A percentile compares a stretch with the other conserved stretches of the same genome.
Conservation (phyloP, 257 asterid genomes). For the Primulina huaijiensis region DNA sequence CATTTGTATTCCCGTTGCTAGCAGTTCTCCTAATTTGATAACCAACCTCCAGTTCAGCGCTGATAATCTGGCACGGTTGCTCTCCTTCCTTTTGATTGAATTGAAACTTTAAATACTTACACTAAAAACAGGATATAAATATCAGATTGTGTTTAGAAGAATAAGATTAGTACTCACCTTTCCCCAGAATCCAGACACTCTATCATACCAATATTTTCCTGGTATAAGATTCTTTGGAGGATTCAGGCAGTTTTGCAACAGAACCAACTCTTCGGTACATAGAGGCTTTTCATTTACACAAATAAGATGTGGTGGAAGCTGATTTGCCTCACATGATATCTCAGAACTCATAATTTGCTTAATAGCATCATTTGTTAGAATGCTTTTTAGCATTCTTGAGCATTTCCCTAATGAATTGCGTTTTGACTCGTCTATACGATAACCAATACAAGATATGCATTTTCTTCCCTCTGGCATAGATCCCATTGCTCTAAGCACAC, state of each 20-base stretch:
- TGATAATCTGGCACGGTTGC: constrained; percentile 78
- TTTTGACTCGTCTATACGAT: constrained; percentile 54
- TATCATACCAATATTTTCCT: constrained; percentile 91
- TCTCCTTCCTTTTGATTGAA: constrained; percentile 66
- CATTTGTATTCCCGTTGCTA: constrained; percentile 75
- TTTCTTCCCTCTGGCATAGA: constrained; percentile 96
- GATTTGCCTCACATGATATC: constrained; percentile 58
- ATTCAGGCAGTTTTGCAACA: constrained; percentile 55
- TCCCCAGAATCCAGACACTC: constrained; percentile 90
- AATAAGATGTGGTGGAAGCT: constrained; percentile 60
- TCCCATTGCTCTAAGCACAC: constrained; percentile 92
- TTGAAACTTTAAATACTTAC: constrained; percentile 15
- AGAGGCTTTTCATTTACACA: constrained; percentile 55
- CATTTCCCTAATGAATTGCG: constrained; percentile 67
- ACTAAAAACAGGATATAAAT: background rate
- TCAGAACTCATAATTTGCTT: constrained; percentile 57
- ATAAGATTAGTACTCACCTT: constrained; percentile 47
- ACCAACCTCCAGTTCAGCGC: constrained; percentile 55
- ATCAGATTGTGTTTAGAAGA: background rate
- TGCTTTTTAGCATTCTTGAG: constrained; percentile 57
- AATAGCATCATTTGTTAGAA: constrained; percentile 41
- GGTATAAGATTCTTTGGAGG: constrained; percentile 91
- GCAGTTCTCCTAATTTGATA: constrained; percentile 43
- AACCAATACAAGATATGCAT: constrained; percentile 64
- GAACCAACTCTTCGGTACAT: constrained; percentile 51